Evolutionary conservation across 1,284 basidiomycete genomes (phyloP).

Genomic region (Schizophyllum commune): DNA sequence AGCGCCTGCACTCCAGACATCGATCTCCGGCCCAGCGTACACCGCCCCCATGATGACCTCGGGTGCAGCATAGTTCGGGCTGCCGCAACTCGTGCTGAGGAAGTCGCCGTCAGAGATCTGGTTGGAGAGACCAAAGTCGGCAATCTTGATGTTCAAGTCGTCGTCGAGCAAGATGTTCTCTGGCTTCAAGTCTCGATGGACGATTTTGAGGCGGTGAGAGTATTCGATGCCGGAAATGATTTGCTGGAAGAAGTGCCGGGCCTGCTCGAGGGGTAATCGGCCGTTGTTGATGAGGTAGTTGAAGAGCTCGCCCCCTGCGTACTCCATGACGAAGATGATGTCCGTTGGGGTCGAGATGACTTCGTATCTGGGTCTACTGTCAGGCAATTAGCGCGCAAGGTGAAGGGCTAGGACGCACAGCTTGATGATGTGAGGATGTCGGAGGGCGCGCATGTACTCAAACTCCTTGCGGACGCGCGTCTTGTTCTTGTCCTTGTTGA

Average conservation of each 20-base stretch:
- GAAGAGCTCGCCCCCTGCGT: conserved; percentile 88
- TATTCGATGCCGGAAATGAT: conserved; percentile 95
- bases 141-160: conserved; percentile 86
- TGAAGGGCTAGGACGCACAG: conserved; percentile 46
- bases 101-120: conserved; percentile 95
- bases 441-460: conserved; percentile 86
- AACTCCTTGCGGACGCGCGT: conserved; percentile 92
- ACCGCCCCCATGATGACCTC: conserved; percentile 91
- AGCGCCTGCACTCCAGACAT: conserved; percentile 96
- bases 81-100: conserved; percentile 90
- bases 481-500: conserved; percentile 87
- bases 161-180: conserved; percentile 83
- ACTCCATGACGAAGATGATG: conserved; percentile 95
- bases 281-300: conserved; percentile 92
- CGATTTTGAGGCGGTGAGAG: conserved; percentile 90
- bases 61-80: conserved; percentile 94
- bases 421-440: conserved; percentile 95
- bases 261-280: conserved; percentile 78
- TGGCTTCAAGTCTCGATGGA: conserved; percentile 93
- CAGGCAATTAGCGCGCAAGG: conserved; percentile 10
- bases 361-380: conserved; percentile 65
- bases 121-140: conserved; percentile 91
- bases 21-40: conserved; percentile 93
- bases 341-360: conserved; percentile 90
- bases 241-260: conserved; percentile 91